Evolutionary conservation across 129 eudicot species (phyloP), one percentile per base, ranked within the genome.

Genomic region (Chrysanthemum makinoi): DNA sequence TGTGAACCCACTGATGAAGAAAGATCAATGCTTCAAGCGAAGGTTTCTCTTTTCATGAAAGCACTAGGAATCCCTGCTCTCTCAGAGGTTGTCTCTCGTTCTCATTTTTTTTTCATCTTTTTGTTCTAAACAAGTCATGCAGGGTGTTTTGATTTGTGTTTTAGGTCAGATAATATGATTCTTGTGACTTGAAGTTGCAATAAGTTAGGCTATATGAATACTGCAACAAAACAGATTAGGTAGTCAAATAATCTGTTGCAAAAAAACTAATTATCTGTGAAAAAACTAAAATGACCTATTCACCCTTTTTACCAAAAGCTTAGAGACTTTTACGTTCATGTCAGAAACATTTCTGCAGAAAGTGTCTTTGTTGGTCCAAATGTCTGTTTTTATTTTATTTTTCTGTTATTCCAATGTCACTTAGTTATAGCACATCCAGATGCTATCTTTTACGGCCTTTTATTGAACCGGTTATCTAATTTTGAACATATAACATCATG

Each of bases 31-130:
- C 85, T 87, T 69, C 57, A 51, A 22, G 56, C 74, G 11, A 85
- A 82, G 55, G 80, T 91, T 43, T 82, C 90, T 51, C 58, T 53
- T 30, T 65, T 89, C n/a, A 67, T 89, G 87, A 77, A 75, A 35
- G 81, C 44, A 50, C 81, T 93, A 48, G 90, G 88, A 58, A 82
- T 93, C 51, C 90, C 88, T 60, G 77, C 92, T 64, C 88, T 93
- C 50, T 89, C 96, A 39, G 80, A 83, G 91, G 96, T 90, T 65
- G 53, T 76, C 63, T 55, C 58, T 71, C 77, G 66, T 67, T 24
- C 60, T 57, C 72, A 43, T 33, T 13, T 19, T 55, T 19, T 55
- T 16, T 65, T 17, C 43, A 14, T 67, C 8, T 39, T 39, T 39
- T 39, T 6, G 46, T 39, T 39, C 7, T 33, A 33, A 33, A 33